Conservation (phyloP, 306 rosid species). For the Hippophae gyantsensis region DNA sequence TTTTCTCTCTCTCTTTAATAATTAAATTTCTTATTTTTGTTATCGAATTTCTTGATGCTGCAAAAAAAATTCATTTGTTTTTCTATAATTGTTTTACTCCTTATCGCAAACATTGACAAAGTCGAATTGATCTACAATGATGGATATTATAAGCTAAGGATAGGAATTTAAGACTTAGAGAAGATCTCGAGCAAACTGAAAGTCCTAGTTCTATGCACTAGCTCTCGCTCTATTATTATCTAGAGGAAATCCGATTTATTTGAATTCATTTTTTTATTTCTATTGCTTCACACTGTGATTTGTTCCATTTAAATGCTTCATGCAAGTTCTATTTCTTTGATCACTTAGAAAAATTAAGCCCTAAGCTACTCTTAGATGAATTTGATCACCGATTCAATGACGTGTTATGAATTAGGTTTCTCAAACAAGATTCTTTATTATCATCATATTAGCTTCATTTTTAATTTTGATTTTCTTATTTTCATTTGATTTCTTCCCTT, state of each 20-base stretch:
- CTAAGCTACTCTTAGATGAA: conserved; percentile 28
- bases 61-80: neutral
- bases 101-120: neutral
- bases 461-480: no score
- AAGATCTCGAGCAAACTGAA: conserved; percentile 66
- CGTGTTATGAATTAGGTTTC: conserved; percentile 79
- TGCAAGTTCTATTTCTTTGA: conserved; percentile 84
- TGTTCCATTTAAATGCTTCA: conserved; percentile 55
- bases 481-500: neutral
- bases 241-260: neutral
- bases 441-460: neutral
- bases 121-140: conserved; percentile 5
- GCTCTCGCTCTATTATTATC: conserved; percentile 4
- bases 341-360: conserved; percentile 3
- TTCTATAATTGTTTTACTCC: neutral
- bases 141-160: conserved; percentile 60
- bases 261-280: conserved; percentile 12
- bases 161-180: conserved; percentile 61
- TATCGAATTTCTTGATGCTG: neutral
- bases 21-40: neutral
- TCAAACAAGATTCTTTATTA: conserved; percentile 57
- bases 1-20: neutral
- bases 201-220: conserved; percentile 27
- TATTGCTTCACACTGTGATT: conserved; percentile 61
- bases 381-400: conserved; percentile 56